Evolutionary conservation across 768 basidiomycete species (phyloP).

Genomic region (Sistotremastrum niveocremeum): DNA sequence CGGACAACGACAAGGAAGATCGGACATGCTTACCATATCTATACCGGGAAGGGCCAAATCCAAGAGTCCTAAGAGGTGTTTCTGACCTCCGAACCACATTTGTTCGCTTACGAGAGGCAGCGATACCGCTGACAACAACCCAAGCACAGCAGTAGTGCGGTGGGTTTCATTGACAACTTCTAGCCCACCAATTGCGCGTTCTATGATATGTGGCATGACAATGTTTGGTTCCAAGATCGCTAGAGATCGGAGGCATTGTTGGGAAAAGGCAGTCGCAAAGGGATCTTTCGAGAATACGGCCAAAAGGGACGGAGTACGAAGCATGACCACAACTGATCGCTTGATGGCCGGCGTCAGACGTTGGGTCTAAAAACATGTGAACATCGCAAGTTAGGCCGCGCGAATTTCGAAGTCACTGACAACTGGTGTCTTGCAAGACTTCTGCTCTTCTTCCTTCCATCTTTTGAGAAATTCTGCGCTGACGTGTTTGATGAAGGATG

Average conservation of each 20-base stretch:
- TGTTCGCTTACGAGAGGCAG: slow-evolving; percentile 64
- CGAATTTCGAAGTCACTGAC: slow-evolving; percentile 23
- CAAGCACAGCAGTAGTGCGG: slow-evolving; percentile 81
- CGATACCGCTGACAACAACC: slow-evolving; percentile 65
- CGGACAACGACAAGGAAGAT: neutral
- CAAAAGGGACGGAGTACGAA: slow-evolving; percentile 78
- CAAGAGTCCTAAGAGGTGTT: slow-evolving; percentile 75
- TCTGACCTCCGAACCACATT: slow-evolving; percentile 77
- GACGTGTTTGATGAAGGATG: slow-evolving; percentile 58
- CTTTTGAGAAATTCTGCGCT: slow-evolving; percentile 69
- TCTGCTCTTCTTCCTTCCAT: slow-evolving; percentile 63
- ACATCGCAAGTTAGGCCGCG: neutral
- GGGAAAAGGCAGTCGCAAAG: slow-evolving; percentile 66
- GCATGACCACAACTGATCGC: slow-evolving; percentile 62
- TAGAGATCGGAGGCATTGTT: slow-evolving; percentile 64
- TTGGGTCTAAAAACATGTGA: slow-evolving; percentile 32
- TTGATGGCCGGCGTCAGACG: slow-evolving; percentile 74
- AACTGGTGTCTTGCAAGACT: slow-evolving; percentile 65
- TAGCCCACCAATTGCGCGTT: slow-evolving; percentile 83
- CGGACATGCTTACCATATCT: slow-evolving; percentile 46
- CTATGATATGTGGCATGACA: slow-evolving; percentile 83
- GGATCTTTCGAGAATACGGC: slow-evolving; percentile 87
- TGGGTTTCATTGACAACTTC: slow-evolving; percentile 93
- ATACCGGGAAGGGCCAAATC: slow-evolving; percentile 87
- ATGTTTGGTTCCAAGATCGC: slow-evolving; percentile 70